Evolutionary conservation across 169 alveolate species (phyloP).

Genomic region (Cryptosporidium sp.): DNA sequence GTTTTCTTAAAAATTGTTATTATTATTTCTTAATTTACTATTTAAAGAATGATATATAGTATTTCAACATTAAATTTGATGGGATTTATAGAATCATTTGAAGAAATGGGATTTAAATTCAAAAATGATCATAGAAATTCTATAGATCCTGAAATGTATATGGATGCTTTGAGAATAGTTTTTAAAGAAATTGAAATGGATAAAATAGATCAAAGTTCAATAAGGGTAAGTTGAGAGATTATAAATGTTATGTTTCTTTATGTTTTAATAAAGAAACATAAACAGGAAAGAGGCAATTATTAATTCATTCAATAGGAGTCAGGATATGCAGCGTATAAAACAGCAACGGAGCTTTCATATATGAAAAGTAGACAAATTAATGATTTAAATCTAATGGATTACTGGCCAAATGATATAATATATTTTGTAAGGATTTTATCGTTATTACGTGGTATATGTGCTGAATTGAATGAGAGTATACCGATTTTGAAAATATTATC

Average conservation of each 20-base stretch:
- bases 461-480: constrained; percentile 82
- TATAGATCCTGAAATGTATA: constrained; percentile 87
- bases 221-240: constrained; percentile 39
- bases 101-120: constrained; percentile 88
- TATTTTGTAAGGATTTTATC: constrained; percentile 87
- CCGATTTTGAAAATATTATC: constrained; percentile 84
- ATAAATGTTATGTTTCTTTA: too few species aligned
- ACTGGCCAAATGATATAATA: constrained; percentile 86
- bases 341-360: constrained; percentile 60
- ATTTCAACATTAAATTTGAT: constrained; percentile 84
- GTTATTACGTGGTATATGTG: constrained; percentile 85
- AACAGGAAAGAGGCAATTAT: not conserved
- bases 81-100: constrained; percentile 88
- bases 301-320: constrained; percentile 42
- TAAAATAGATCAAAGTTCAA: constrained; percentile 31
- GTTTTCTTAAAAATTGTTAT: constrained; percentile 37
- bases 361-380: constrained; percentile 68
- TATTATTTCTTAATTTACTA: not conserved
- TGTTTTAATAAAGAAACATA: too few species aligned
- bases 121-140: constrained; percentile 78
- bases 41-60: constrained; percentile 79
- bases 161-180: constrained; percentile 84
- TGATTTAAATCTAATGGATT: constrained; percentile 82
- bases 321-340: constrained; percentile 61
- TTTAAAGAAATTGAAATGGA: constrained; percentile 79